These are phyloP conservation scores for Peniophora sp. DNA, from an alignment of 1,284 basidiomycete species.

Conservation along the genomic window DNA sequence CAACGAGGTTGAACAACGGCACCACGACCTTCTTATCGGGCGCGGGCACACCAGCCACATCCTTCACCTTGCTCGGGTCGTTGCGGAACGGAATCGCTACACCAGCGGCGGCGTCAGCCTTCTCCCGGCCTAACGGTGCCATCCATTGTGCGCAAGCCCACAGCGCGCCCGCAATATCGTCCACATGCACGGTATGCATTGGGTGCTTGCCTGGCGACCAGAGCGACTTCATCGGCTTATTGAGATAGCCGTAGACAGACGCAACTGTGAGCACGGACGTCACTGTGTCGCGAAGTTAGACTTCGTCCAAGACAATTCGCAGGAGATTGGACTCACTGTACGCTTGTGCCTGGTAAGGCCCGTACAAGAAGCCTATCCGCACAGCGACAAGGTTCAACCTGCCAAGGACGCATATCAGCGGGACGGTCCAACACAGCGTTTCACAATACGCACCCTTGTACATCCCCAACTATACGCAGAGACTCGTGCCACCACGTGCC, in stretches of 20 bases:
- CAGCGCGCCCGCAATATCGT: conserved; percentile 69
- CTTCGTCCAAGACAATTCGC: background rate
- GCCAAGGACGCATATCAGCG: no score
- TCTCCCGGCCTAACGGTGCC: conserved; percentile 45
- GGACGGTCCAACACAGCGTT: no score
- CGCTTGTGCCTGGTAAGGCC: conserved; percentile 68
- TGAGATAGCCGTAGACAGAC: conserved; percentile 78
- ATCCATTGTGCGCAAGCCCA: conserved; percentile 79
- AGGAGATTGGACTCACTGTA: conserved; percentile 34
- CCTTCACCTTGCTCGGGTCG: conserved; percentile 57
- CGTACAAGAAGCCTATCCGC: conserved; percentile 65
- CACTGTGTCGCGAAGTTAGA: conserved; percentile 23
- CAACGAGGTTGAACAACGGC: conserved; percentile 81
- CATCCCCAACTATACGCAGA: conserved; percentile 66
- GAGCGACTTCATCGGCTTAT: conserved; percentile 84
- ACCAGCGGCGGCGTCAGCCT: conserved; percentile 59
- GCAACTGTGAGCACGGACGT: conserved; percentile 67
- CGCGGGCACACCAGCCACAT: conserved; percentile 53
- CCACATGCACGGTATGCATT: conserved; percentile 72
- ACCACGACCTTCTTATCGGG: conserved; percentile 52
- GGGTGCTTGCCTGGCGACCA: conserved; percentile 77
- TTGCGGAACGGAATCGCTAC: conserved; percentile 65
- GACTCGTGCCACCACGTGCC: conserved; percentile 92
- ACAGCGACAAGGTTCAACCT: conserved; percentile 80
- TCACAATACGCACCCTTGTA: conserved; percentile 55